Conservation (phyloP, 2,329 filamentous ascomycete genomes). For the Colletotrichum sp. region DNA sequence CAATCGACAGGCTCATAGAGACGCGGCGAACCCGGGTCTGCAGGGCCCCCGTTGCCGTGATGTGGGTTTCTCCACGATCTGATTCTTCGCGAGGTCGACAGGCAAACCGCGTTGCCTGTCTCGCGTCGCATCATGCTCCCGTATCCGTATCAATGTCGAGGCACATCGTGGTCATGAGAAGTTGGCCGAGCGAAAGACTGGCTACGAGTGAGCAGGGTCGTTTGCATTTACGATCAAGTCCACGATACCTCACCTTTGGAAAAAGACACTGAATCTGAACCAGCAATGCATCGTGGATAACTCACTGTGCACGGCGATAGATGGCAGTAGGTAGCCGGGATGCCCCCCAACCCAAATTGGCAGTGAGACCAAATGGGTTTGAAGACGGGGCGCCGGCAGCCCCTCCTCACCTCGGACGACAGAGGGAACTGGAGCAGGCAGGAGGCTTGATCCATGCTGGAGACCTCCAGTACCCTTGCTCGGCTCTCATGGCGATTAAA, state of each 20-base stretch:
- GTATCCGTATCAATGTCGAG: not conserved
- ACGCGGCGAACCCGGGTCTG: not conserved
- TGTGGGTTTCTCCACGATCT: not conserved
- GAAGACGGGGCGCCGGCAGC: not conserved
- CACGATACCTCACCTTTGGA: not conserved
- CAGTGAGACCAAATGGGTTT: slow-evolving; percentile 15
- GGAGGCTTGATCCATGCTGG: slow-evolving; percentile 15
- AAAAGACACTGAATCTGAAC: not conserved
- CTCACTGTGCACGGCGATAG: not conserved
- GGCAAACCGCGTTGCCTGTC: not conserved
- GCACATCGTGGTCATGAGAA: not conserved
- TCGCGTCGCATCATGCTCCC: not conserved
- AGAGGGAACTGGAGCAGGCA: not conserved
- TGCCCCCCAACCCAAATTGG: not conserved
- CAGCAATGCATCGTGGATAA: not conserved
- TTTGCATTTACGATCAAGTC: not conserved
- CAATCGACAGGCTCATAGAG: not conserved
- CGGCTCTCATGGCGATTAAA: not conserved
- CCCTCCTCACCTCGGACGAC: slow-evolving; percentile 12
- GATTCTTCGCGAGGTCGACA: not conserved
- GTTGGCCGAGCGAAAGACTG: not conserved
- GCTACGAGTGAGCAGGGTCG: not conserved
- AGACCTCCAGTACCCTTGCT: not conserved
- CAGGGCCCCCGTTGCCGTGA: not conserved
- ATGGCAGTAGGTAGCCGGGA: not conserved